Evolutionary conservation across 106 monocot species (phyloP).

Genomic region (Gastrodia elata): DNA sequence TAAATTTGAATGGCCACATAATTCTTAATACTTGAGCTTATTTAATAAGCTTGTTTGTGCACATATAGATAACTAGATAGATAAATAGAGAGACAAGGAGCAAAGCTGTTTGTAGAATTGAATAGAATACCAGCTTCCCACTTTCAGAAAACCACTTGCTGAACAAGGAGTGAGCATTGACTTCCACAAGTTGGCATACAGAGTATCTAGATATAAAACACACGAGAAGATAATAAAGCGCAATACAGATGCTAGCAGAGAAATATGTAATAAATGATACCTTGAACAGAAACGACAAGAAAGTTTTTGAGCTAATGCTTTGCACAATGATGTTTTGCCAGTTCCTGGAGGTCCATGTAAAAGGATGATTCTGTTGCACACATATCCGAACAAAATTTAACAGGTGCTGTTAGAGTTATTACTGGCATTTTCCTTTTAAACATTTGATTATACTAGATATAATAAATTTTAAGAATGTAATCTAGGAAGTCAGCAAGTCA

Average conservation of each 20-base stretch:
- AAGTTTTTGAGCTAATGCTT: slow-evolving; percentile 99
- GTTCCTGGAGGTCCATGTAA: slow-evolving; percentile 99
- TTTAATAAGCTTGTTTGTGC: not conserved
- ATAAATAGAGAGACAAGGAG: not conserved
- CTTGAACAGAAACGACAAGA: slow-evolving; percentile 88
- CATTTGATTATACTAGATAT: not conserved
- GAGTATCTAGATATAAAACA: slow-evolving; percentile 56
- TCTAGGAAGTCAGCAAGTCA: not conserved
- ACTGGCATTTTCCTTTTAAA: not conserved
- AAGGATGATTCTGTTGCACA: slow-evolving; percentile 70
- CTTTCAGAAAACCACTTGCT: slow-evolving; percentile 99
- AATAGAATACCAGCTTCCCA: slow-evolving; percentile 80
- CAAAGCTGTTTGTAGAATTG: not conserved
- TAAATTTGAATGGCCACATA: too few species aligned
- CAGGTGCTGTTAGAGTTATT: not conserved
- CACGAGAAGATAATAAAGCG: slow-evolving; percentile 6
- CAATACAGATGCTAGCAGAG: not conserved
- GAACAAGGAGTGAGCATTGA: slow-evolving; percentile 97
- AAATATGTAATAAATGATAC: slow-evolving; percentile 16
- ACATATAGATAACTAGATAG: not conserved
- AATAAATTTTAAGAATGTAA: not conserved
- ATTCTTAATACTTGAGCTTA: too few species aligned
- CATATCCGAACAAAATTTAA: not conserved
- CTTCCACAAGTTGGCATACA: slow-evolving; percentile 82
- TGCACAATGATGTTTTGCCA: slow-evolving; percentile 96